These are phyloP conservation scores for Raphanus hybrid DNA, from an alignment of 441 rosid genomes.

Conservation along the genomic window DNA sequence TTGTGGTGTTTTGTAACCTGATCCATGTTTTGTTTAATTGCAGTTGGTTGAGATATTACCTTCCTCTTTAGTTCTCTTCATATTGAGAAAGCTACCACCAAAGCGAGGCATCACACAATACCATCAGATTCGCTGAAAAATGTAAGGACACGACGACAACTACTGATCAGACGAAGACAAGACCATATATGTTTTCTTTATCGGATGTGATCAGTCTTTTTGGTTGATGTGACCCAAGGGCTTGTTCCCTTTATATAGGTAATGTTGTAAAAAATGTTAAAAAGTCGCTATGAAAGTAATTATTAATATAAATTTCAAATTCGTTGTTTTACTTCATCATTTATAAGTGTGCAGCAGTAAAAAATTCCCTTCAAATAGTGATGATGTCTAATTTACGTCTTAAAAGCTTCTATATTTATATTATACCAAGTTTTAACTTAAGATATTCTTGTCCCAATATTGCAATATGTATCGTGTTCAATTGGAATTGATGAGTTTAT, in stretches of 20 bases:
- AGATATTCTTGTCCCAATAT: too few species aligned
- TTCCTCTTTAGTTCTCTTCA: constrained; percentile 81
- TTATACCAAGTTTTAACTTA: too few species aligned
- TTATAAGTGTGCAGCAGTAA: background rate
- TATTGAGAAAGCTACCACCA: constrained; percentile 88
- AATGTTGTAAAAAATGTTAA: constrained; percentile 29
- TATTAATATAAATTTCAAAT: background rate
- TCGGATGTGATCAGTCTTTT: constrained; percentile 29
- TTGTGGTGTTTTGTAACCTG: background rate
- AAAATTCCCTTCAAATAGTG: too few species aligned
- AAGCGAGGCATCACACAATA: constrained; percentile 84
- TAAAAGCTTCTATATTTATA: too few species aligned
- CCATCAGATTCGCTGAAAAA: constrained; percentile 67
- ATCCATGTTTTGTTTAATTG: constrained; percentile 24
- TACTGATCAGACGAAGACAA: constrained; percentile 12
- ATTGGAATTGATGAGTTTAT: too few species aligned
- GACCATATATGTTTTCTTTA: constrained; percentile 3
- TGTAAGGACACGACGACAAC: constrained; percentile 7
- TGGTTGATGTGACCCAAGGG: constrained; percentile 21
- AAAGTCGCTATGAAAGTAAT: background rate
- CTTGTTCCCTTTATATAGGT: constrained; percentile 30
- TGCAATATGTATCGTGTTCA: too few species aligned
- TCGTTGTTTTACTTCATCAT: background rate
- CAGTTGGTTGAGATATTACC: constrained; percentile 94
- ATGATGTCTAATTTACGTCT: too few species aligned